phyloP scores from a whole-genome alignment of 2,329 filamentous ascomycete genomes.

The Fusarium sterilihyphosum region DNA sequence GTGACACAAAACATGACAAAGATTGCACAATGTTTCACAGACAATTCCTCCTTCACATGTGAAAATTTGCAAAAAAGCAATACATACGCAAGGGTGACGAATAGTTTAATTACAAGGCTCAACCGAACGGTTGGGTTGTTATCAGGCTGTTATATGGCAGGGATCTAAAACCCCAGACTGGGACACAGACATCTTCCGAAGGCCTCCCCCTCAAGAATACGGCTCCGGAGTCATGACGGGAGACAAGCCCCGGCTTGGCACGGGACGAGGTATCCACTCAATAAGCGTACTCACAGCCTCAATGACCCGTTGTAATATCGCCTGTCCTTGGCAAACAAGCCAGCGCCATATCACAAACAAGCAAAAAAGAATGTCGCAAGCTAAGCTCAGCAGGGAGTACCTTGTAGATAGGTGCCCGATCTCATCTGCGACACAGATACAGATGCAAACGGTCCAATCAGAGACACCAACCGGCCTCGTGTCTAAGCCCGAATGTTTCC shows the following conservation, averaged over 20 bases:
- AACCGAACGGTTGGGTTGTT: conserved; percentile 41
- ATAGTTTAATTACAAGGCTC: conserved; percentile 40
- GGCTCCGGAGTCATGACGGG: conserved; percentile 1
- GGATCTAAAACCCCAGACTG: not conserved
- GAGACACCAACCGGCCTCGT: conserved; percentile 14
- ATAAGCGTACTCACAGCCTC: conserved; percentile 24
- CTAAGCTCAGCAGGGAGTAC: conserved; percentile 4
- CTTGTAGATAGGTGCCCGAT: conserved; percentile 42
- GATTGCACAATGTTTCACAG: not conserved
- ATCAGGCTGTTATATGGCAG: conserved; percentile 13
- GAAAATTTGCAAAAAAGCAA: conserved; percentile 1
- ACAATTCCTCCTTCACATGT: not conserved
- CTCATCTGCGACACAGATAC: conserved; percentile 34
- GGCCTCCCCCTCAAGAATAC: not conserved
- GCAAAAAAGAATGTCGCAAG: conserved; percentile 5
- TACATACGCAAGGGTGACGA: not conserved
- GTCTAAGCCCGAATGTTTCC: conserved; percentile 16
- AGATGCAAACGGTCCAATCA: conserved; percentile 33
- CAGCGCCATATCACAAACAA: not conserved
- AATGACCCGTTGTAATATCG: conserved; percentile 24
- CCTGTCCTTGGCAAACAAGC: conserved; percentile 1
- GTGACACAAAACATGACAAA: not conserved
- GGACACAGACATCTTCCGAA: not conserved
- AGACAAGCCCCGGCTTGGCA: conserved; percentile 32
- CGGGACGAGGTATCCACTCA: conserved; percentile 1